phyloP scores from a whole-genome alignment of 768 basidiomycete genomes.

The Phanerochaete sordida region DNA sequence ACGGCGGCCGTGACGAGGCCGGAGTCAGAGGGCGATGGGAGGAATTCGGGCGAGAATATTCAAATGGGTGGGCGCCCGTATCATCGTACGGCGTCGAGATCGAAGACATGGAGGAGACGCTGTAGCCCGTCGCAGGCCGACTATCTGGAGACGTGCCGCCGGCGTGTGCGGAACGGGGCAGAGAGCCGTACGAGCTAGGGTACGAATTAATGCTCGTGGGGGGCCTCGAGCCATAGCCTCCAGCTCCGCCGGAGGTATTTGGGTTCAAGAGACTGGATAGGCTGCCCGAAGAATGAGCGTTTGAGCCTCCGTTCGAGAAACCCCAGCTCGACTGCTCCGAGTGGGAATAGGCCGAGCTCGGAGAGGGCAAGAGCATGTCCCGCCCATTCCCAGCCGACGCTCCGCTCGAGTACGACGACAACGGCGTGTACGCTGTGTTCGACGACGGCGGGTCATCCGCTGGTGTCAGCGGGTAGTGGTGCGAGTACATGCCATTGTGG shows the following conservation, averaged over 20 bases:
- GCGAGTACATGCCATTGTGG: conserved; percentile 52
- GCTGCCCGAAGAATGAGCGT: conserved; percentile 62
- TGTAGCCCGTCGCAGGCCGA: conserved; percentile 83
- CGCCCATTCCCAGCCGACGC: conserved; percentile 17
- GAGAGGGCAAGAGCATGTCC: conserved; percentile 34
- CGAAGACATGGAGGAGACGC: conserved; percentile 79
- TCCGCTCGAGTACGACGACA: conserved; percentile 23
- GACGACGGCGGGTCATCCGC: conserved; percentile 61
- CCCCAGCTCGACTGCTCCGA: conserved; percentile 56
- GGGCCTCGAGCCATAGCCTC: conserved; percentile 40
- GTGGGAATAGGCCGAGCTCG: conserved; percentile 61
- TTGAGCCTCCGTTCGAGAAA: conserved; percentile 45
- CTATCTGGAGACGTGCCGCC: conserved; percentile 80
- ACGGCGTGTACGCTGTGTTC: conserved; percentile 34
- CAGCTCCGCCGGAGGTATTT: conserved; percentile 48
- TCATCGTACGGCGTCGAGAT: conserved; percentile 61
- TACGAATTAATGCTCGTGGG: conserved; percentile 26
- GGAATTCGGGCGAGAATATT: conserved; percentile 73
- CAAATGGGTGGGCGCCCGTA: conserved; percentile 38
- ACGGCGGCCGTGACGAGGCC: conserved; percentile 63
- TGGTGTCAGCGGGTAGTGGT: conserved; percentile 66
- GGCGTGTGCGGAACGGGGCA: conserved; percentile 64
- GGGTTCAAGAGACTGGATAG: conserved; percentile 80
- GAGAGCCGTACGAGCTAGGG: conserved; percentile 51
- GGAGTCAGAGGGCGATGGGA: conserved; percentile 57